These are phyloP conservation scores for Sclerotiophoma versabilis DNA, from an alignment of 2,329 filamentous ascomycete species.

Conservation along the genomic window DNA sequence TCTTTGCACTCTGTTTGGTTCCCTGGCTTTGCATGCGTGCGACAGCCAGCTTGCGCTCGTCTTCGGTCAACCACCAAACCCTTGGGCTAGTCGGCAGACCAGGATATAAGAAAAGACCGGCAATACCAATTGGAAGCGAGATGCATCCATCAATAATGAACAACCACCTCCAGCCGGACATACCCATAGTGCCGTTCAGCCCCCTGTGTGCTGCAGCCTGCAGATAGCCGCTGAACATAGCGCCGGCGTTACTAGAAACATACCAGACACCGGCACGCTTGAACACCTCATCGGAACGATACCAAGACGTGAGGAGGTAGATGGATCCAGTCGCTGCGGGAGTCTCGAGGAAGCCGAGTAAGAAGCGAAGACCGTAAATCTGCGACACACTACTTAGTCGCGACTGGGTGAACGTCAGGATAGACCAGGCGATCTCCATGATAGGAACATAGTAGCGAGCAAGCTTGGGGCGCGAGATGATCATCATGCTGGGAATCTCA, in stretches of 20 bases:
- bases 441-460: slow-evolving; percentile 42
- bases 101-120: slow-evolving; percentile 61
- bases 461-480: slow-evolving; percentile 44
- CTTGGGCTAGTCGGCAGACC: slow-evolving; percentile 57
- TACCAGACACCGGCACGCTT: slow-evolving; percentile 63
- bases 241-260: slow-evolving; percentile 57
- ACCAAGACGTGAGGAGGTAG: slow-evolving; percentile 47
- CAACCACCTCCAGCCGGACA: slow-evolving; percentile 56
- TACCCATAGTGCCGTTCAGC: slow-evolving; percentile 51
- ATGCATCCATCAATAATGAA: slow-evolving; percentile 65
- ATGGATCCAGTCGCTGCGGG: slow-evolving; percentile 37
- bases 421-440: slow-evolving; percentile 46
- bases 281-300: slow-evolving; percentile 52
- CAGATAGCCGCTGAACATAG: slow-evolving; percentile 62
- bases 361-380: slow-evolving; percentile 45
- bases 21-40: slow-evolving; percentile 31
- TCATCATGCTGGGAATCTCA: slow-evolving; percentile 42
- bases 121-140: slow-evolving; percentile 60
- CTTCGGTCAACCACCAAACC: slow-evolving; percentile 55
- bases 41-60: slow-evolving; percentile 31
- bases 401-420: slow-evolving; percentile 44
- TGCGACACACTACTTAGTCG: slow-evolving; percentile 40
- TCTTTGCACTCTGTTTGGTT: slow-evolving; percentile 46
- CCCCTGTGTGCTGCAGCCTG: slow-evolving; percentile 60
- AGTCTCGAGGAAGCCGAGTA: slow-evolving; percentile 39